A percentile compares a stretch with the other conserved stretches of the same genome.
phyloP scores from a whole-genome alignment of 208 protist species.

The Trypanosoma boissoni region DNA sequence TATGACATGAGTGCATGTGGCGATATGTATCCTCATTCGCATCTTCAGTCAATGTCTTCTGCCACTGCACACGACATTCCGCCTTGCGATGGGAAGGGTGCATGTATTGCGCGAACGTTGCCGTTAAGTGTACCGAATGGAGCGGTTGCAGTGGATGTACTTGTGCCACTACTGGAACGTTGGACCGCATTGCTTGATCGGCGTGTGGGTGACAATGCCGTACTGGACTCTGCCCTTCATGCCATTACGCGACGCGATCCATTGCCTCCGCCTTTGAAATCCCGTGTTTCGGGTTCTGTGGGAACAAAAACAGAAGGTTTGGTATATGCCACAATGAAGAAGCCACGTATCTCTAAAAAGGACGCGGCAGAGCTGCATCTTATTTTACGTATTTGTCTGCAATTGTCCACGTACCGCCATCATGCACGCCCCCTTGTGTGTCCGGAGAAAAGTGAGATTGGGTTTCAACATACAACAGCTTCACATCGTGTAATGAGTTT shows the following conservation, averaged over 20 bases:
- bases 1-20: too few relatives aligned
- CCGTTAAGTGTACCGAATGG: constrained; percentile 25
- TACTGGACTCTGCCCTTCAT: constrained; percentile 19
- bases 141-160: constrained; percentile 23
- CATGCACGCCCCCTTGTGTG: constrained; percentile 17
- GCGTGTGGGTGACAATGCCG: background rate
- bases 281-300: too few relatives aligned
- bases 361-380: constrained; percentile 24
- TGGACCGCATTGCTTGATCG: constrained; percentile 16
- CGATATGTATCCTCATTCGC: too few relatives aligned
- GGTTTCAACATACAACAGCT: background rate
- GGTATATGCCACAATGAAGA: too few relatives aligned
- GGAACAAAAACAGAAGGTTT: background rate
- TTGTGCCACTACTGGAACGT: constrained; percentile 18
- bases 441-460: background rate
- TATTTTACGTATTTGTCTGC: constrained; percentile 15
- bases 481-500: constrained; percentile 16
- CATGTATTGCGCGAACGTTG: background rate
- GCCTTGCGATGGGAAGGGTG: too few relatives aligned
- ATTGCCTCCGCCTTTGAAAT: too few relatives aligned
- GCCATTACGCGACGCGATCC: too few relatives aligned
- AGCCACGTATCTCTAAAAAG: constrained; percentile 12
- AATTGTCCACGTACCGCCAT: constrained; percentile 27
- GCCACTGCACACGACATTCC: too few relatives aligned
- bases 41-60: too few relatives aligned